Base-by-base conservation (phyloP, 352 stramenopile species). In the Phytophthora quininea region DNA sequence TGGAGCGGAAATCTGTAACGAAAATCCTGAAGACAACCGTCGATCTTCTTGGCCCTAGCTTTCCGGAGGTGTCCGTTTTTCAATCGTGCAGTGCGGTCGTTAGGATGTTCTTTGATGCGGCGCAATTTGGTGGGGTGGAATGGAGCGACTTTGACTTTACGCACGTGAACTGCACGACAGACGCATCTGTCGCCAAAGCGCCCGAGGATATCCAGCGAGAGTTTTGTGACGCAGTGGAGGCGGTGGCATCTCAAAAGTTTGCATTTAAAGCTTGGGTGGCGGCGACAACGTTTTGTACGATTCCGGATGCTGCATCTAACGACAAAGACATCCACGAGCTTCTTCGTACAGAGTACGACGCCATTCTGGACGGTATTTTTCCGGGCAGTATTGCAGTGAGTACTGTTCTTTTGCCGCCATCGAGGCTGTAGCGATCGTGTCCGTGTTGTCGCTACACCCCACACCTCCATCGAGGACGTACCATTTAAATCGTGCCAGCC, bases 101-200 rank as follows among this genome's bases (percentile, higher is more conserved):
- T 4, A 68, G 66, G 24, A 51, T 69, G 4, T 73, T 89, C 7
- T 83, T 80, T 35, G 67, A 84, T 14, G 71, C 72, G 24, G 62
- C 78, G 1, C 64, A 33, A 14, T 62, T 83, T 14, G 80, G 83
- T 3, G 80, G 83, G 0, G 56, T 93, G 29, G 76, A 89, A 67
- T 92, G 86, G 86, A 91, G 73, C n/a, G 86, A 92, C 64, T 91
- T 93, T 58, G 68, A 77, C n/a, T 90, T 92, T 57, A 73, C 80
- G 0, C 73, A 84, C 30, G 32, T 93, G 19, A 27, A 54, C 32
- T 86, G 77, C 50, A 68, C 54, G 37, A 51, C 55, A 4, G 58
- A 72, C 30, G 14, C 27, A 33, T 12, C 54, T 19, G 8, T 69
- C 80, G 10, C 30, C 31, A 40, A 82, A 69, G 33, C 54, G 50